These are phyloP conservation scores for Colletotrichum somersetense DNA, from an alignment of 2,329 filamentous ascomycete species.

Conservation along the genomic window DNA sequence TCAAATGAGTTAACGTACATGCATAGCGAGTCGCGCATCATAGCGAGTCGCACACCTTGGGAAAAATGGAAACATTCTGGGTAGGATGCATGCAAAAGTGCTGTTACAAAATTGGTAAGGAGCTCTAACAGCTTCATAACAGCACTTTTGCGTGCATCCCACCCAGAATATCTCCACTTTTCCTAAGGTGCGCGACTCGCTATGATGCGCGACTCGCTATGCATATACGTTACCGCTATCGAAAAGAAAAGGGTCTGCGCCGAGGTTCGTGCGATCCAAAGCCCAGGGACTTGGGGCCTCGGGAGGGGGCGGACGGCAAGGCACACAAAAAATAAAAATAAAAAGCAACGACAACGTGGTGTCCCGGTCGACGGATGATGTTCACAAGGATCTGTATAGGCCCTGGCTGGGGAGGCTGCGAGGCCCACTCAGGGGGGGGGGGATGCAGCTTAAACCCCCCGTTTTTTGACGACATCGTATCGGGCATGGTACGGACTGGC, in stretches of 20 bases:
- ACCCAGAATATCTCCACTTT: no score
- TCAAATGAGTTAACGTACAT: slow-evolving; percentile 3
- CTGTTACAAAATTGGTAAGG: no score
- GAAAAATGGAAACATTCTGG: no score
- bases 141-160: no score
- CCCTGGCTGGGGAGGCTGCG: slow-evolving; percentile 21
- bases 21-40: no score
- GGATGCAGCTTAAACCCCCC: slow-evolving; percentile 22
- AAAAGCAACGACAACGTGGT: slow-evolving; percentile 37
- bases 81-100: no score
- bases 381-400: slow-evolving; percentile 37
- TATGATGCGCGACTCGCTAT: no score
- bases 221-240: no score
- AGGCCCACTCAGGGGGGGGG: not conserved
- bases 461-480: slow-evolving; percentile 36
- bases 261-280: slow-evolving; percentile 9
- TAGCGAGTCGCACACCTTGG: no score
- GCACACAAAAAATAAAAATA: not conserved
- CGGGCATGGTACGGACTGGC: slow-evolving; percentile 9
- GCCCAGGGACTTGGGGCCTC: slow-evolving; percentile 28
- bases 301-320: slow-evolving; percentile 1
- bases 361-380: slow-evolving; percentile 35
- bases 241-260: slow-evolving; percentile 7
- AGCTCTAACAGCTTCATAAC: no score
- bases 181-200: no score